Evolutionary conservation across 2,329 filamentous ascomycete species (phyloP), one percentile per base, ranked within the genome.

Genomic region (Colletotrichum sp.): DNA sequence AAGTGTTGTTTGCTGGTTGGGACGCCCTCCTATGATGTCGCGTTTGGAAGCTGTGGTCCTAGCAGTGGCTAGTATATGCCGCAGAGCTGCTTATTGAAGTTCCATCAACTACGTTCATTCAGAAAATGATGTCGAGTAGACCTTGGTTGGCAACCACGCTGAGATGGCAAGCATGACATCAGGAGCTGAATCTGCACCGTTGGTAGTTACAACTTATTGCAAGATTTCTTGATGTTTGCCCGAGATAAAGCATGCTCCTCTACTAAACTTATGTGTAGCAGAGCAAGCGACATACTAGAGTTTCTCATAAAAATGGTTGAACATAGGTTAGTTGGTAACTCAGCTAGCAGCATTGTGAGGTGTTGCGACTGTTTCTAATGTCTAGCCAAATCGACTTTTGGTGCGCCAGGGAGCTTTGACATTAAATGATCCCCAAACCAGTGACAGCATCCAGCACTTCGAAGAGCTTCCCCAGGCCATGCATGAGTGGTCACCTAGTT

Each of bases 41-140:
- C 1, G 13, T 3, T 6, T 52, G 12, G 12, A 52, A 12, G 9
- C 2, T 48, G 18, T 48, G 43, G 3, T 2, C 4, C n/a, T 21
- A 4, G 2, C 13, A 21, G n/a, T 13, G n/a, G 13, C 6, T 1
- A 48, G 0, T 21, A 5, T 21, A 6, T 3, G 18, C 5, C 38
- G 18, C 10, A 26, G 26, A 26, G 26, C 26, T 26, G 26, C 26
- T 26, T 26, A 26, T 26, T 26, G 26, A 26, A 26, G 26, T 26
- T 26, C 26, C 26, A 5, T 26, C 26, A 26, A 26, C 26, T 26
- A 26, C 4, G 26, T 26, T 26, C 26, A 26, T 26, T 26, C 26
- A 26, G 26, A 26, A 26, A 5, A 26, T 26, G 26, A 26, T 26
- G 4, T 26, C 26, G 26, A 26, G 26, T 26, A 26, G 26, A 26